Evolutionary conservation across 169 alveolate genomes (phyloP), one percentile per base, ranked within the genome.

Genomic region (Amoebophrya sp.): DNA sequence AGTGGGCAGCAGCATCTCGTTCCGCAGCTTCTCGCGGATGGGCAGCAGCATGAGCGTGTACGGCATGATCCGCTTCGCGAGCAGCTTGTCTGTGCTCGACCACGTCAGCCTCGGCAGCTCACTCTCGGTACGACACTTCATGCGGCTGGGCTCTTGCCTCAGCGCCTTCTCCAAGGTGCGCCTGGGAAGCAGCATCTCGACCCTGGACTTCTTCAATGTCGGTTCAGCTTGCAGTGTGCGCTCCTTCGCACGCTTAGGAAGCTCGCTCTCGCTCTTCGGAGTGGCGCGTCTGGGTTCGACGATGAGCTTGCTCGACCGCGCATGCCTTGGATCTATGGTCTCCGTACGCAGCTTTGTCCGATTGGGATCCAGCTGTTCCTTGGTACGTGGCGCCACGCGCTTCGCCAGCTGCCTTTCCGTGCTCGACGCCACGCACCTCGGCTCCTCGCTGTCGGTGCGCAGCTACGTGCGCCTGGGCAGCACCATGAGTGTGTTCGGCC

Each of bases 231-330:
- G 6, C 26, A 40, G 83, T 0, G 12, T 55, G 0, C 92, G 89
- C 83, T 78, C 91, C 12, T 89, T 40, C 38, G 91, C 92, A 18
- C 91, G 36, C 23, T 18, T 47, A 18, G 65, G 65, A 47, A 47
- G 65, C 18, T 47, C 65, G 29, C 65, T 89, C 33, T 89, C 91
- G 39, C 40, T 89, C 39, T 41, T 38, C 65, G 39, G 91, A 54
- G n/a, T 89, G 33, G 55, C 91, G 39, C 54, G 91, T 26, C 65
- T 89, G 91, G 54, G 76, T 38, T 10, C 53, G 33, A 39, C 54
- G 38, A 33, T 26, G 24, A 23, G 77, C 38, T n/a, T 89, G 40
- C 91, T 89, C 40, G 65, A 89, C 65, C 39, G 24, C 91, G 33
- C 26, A 12, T n/a, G 77, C 39, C 53, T 89, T 23, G 91, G 91